phyloP scores from a whole-genome alignment of 2,329 filamentous ascomycete species.

The Pseudocercospora macadamiae region DNA sequence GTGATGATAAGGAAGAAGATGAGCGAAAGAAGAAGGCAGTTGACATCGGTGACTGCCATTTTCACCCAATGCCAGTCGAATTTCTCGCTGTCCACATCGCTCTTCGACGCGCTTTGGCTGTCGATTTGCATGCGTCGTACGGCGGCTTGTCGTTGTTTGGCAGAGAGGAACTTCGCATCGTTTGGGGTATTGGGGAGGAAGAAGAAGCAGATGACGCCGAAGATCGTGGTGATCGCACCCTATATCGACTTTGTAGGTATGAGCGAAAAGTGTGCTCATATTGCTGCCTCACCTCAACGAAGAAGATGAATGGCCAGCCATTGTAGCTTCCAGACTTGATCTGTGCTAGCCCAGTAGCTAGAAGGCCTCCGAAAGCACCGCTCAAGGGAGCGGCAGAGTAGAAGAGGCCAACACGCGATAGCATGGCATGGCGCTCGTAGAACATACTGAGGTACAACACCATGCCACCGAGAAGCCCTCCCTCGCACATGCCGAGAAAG shows the following conservation, averaged over 20 bases:
- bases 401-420: slow-evolving; percentile 43
- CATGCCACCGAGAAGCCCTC: slow-evolving; percentile 44
- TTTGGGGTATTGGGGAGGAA: slow-evolving; percentile 56
- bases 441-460: slow-evolving; percentile 48
- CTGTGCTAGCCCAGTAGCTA: slow-evolving; percentile 45
- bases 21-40: slow-evolving; percentile 34
- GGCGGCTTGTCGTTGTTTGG: slow-evolving; percentile 34
- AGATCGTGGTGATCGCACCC: slow-evolving; percentile 60
- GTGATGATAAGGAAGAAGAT: slow-evolving; percentile 38
- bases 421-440: slow-evolving; percentile 44
- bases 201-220: slow-evolving; percentile 58
- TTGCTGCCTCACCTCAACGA: slow-evolving; percentile 50
- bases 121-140: slow-evolving; percentile 37
- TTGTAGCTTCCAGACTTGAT: slow-evolving; percentile 43
- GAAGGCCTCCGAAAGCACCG: slow-evolving; percentile 46
- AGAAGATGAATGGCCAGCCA: slow-evolving; percentile 44
- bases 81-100: slow-evolving; percentile 33
- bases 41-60: slow-evolving; percentile 36
- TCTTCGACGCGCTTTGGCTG: slow-evolving; percentile 27
- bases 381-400: slow-evolving; percentile 40
- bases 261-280: slow-evolving; percentile 59
- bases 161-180: slow-evolving; percentile 45
- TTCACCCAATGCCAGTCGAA: slow-evolving; percentile 36
- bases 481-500: slow-evolving; percentile 46
- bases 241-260: slow-evolving; percentile 42